phyloP scores from a whole-genome alignment of 305 asterid species.

The Fraxinus ornus region DNA sequence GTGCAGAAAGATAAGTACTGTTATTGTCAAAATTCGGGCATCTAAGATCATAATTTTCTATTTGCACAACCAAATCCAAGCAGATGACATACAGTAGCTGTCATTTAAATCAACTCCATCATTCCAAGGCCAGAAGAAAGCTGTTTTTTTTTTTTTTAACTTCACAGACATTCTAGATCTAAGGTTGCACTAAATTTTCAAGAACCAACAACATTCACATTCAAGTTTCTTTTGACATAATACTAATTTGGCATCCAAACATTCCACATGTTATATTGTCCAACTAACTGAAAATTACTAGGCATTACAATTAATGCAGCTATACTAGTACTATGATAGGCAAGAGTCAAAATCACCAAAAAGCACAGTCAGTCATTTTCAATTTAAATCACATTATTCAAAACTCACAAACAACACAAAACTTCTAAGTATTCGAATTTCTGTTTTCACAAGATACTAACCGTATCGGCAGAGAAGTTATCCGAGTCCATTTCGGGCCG shows the following conservation, averaged over 20 bases:
- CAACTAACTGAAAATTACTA: conserved; percentile 24
- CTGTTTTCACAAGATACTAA: conserved; percentile 31
- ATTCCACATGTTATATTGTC: background rate
- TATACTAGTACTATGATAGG: conserved; percentile 18
- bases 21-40: background rate
- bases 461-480: conserved; percentile 81
- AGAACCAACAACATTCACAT: background rate
- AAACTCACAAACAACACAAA: conserved; percentile 9
- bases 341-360: conserved; percentile 26
- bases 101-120: background rate
- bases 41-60: background rate
- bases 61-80: background rate
- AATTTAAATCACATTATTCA: conserved; percentile 24
- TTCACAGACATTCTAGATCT: background rate
- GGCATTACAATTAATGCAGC: background rate
- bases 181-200: conserved; percentile 5
- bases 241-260: conserved; percentile 9
- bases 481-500: conserved; percentile 68
- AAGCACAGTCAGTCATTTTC: conserved; percentile 26
- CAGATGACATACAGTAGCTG: background rate
- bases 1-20: background rate
- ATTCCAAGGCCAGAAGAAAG: background rate
- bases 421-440: conserved; percentile 5
- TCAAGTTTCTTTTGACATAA: conserved; percentile 7
- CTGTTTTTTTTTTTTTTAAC: background rate